Evolutionary conservation across 192 early-diverging fungal species (phyloP).

Genomic region (Geosiphon pyriformis): DNA sequence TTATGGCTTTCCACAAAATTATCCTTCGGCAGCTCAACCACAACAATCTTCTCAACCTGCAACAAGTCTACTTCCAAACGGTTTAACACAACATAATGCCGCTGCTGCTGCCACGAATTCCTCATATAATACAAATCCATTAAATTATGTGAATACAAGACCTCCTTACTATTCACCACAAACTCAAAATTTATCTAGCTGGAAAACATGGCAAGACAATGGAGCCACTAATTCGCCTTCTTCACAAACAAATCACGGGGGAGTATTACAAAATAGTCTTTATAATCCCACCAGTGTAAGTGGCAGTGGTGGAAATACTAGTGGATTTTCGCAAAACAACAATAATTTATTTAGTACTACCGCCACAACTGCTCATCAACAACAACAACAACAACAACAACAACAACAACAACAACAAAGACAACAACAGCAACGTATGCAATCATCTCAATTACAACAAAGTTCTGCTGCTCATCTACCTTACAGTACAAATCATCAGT

Average conservation of each 20-base stretch:
- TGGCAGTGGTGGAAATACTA: neutral
- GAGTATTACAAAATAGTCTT: neutral
- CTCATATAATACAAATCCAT: neutral
- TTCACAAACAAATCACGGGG: too few relatives aligned
- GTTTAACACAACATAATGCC: too few relatives aligned
- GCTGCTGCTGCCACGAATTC: too few relatives aligned
- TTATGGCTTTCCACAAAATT: neutral
- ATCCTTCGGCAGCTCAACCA: neutral
- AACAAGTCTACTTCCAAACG: neutral
- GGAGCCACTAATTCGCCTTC: neutral
- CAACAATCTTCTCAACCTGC: neutral
- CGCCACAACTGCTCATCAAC: too few relatives aligned
- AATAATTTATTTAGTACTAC: neutral
- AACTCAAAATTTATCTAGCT: too few relatives aligned
- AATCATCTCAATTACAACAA: neutral
- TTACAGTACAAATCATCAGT: conserved; percentile 4
- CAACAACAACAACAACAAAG: neutral
- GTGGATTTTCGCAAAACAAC: neutral
- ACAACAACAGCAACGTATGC: conserved; percentile 1
- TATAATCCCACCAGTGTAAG: neutral
- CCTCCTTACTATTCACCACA: neutral
- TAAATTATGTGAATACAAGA: neutral
- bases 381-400: neutral
- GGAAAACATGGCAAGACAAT: too few relatives aligned
- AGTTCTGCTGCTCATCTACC: neutral